Evolutionary conservation across 176 grass and related monocot species (phyloP), one percentile per base, ranked within the genome.

Genomic region (Zoysia japonica): DNA sequence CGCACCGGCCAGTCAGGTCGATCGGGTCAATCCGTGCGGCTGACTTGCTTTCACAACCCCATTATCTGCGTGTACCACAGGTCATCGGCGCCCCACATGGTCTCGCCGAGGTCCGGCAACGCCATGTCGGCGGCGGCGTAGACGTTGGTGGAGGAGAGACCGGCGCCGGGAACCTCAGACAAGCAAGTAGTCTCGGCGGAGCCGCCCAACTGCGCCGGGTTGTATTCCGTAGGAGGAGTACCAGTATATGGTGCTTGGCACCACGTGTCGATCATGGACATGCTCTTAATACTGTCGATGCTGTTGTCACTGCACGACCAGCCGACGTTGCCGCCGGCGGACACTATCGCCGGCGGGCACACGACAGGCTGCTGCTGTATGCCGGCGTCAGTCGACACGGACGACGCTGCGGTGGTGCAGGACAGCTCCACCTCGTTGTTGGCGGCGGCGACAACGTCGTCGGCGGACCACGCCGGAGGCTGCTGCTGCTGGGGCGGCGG

Each of bases 1-100:
- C 28, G 28, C 28, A 28, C 28, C 28, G 28, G 28, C 28, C 28
- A 28, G 67, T 9, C 45, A 4, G 37, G 16, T 9, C 6, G 41
- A 6, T 63, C 56, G 9, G 39, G 49, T 75, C 72, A 61, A 40
- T 48, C 63, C 51, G 8, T 50, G 28, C 72, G 81, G 65, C 73
- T 15, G 68, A 53, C 40, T 2, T 45, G 9, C 3, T 51, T 66
- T 85, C 72, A 89, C 50, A 89, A 47, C 2, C 73, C 83, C 86
- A 81, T 63, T 57, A 81, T 84, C 16, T 76, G 88, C 75, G 50
- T 83, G 71, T 78, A 86, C 92, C 88, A 94, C 37, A 87, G 86
- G 69, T 94, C 92, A 35, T 90, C 91, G 61, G 61, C 40, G 38
- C 78, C 83, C 91, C 91, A 94, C 78, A 85, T 81, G 61, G 55